phyloP scores from a whole-genome alignment of 768 basidiomycete genomes.

The Suillus spraguei region DNA sequence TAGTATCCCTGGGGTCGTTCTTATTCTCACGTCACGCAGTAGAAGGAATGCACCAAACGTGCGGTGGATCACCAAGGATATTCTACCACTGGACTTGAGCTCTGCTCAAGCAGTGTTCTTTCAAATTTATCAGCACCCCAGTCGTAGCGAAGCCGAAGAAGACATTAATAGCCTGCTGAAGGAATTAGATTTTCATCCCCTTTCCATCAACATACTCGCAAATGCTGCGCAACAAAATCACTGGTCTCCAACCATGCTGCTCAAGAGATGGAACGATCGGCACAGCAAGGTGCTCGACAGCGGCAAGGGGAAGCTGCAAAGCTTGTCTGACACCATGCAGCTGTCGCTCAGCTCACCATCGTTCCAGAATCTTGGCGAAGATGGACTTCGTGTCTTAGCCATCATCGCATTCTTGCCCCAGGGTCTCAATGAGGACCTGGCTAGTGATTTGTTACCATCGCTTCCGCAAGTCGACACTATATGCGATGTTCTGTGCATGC shows the following conservation, averaged over 20 bases:
- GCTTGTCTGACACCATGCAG: too few species aligned
- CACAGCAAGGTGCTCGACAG: too few species aligned
- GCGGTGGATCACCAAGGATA: neutral
- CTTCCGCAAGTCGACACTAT: too few species aligned
- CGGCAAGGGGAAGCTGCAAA: neutral
- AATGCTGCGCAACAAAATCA: slow-evolving; percentile 1
- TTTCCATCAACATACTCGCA: neutral
- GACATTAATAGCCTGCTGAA: neutral
- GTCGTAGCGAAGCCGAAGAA: neutral
- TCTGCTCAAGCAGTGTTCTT: neutral
- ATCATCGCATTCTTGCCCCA: too few species aligned
- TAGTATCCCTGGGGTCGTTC: neutral
- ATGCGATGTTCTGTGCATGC: too few species aligned
- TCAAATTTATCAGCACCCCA: neutral
- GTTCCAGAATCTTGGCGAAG: too few species aligned
- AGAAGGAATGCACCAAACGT: neutral
- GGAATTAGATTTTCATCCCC: neutral
- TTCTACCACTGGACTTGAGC: neutral
- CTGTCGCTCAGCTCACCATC: neutral
- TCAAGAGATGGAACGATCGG: neutral
- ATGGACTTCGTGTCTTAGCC: too few species aligned
- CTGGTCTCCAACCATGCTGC: neutral
- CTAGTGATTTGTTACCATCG: too few species aligned
- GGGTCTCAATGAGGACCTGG: too few species aligned
- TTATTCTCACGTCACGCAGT: neutral